Conservation (phyloP, 2,329 filamentous ascomycete genomes). For the Fusarium protoensiforme region DNA sequence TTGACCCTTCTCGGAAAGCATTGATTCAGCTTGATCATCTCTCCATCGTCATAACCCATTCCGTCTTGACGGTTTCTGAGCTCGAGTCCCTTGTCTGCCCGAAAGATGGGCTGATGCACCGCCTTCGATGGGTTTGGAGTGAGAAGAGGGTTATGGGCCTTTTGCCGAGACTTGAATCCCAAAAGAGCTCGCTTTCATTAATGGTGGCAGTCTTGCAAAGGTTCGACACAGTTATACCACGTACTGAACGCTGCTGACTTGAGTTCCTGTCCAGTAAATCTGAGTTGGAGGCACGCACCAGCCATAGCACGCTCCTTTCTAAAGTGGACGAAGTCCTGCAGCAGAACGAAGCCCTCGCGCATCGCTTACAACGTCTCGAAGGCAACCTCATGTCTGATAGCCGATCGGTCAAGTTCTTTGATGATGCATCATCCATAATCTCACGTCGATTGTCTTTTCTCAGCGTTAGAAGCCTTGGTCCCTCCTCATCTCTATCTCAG, state of each 20-base stretch:
- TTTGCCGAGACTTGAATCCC: not conserved
- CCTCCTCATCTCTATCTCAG: not conserved
- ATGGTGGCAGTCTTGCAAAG: conserved; percentile 11
- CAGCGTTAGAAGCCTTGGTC: not conserved
- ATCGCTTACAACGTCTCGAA: not conserved
- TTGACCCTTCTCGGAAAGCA: not conserved
- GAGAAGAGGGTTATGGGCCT: conserved; percentile 1
- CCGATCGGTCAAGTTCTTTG: conserved; percentile 4
- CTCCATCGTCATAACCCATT: conserved; percentile 1
- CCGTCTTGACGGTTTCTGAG: conserved; percentile 7
- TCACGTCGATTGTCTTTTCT: not conserved
- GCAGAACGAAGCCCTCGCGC: not conserved
- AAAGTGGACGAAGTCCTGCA: conserved; percentile 5
- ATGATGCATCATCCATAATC: conserved; percentile 5
- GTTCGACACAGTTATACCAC: not conserved
- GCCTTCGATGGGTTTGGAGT: conserved; percentile 1
- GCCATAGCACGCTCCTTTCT: not conserved
- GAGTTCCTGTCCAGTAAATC: not conserved
- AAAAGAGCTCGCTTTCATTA: conserved; percentile 1
- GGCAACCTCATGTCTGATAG: not conserved
- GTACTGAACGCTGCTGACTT: not conserved
- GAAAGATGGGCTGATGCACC: conserved; percentile 3
- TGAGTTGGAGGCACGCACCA: not conserved
- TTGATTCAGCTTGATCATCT: conserved; percentile 6
- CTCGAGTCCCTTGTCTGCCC: conserved; percentile 2